Evolutionary conservation across 345 rosid species (phyloP), one percentile per base, ranked within the genome.

Genomic region (Laguncularia racemosa): DNA sequence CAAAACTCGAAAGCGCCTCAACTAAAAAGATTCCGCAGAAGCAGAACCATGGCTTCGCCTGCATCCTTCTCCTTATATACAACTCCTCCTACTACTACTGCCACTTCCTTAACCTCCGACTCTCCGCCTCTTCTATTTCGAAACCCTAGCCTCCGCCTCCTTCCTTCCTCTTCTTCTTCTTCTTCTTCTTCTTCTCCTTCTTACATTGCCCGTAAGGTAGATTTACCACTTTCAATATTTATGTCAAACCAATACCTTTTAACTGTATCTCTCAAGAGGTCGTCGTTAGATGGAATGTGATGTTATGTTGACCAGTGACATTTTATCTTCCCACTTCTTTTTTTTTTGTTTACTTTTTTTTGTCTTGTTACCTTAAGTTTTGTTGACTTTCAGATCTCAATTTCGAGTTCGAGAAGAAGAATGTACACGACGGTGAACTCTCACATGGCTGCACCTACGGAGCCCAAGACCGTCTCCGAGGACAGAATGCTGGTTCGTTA

Each of bases 401-500:
- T 52, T 61, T 63, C 73, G 43, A 21, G 62, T 70, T 13, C 69
- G 43, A 55, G 67, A 10, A 82, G 85, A 55, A 78, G 79, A 67
- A 54, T 63, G 63, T 52, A 71, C 60, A 62, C 58, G 46, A 47
- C 76, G 14, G 82, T 69, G 13, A 73, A 67, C 67, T 62, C 91
- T 13, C 84, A 65, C 58, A 76, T 77, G 78, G 84, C 89, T 33
- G 40, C 40, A 33, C 40, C 40, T 48, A 73, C 89, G 5, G 92
- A 84, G 64, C 86, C 75, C 50, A 81, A 74, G 58, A 66, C 89
- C 2, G 57, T 78, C 21, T 75, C 85, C 0, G 85, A 62, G 50
- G 82, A 86, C 63, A 77, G 92, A 65, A 88, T 89, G 98, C 87
- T 89, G 23, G 98, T 90, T 26, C 19, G n/a, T 46, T 47, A 20